Conservation (phyloP, 345 rosid genomes). For the Arabidopsis suecica region DNA sequence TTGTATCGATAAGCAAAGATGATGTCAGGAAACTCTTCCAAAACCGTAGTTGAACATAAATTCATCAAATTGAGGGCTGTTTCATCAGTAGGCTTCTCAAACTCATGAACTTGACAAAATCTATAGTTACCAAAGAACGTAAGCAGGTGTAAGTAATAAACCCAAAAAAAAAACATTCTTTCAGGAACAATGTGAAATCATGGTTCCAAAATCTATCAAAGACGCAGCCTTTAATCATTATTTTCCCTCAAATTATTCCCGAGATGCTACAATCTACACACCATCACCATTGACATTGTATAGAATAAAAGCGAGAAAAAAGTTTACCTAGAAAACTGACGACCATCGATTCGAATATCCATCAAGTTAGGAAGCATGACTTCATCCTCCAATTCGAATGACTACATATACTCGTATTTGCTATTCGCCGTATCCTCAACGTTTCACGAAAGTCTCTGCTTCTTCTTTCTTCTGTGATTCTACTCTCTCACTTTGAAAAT, state of each 20-base stretch:
- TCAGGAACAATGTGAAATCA: conserved; percentile 9
- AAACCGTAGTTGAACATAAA: conserved; percentile 63
- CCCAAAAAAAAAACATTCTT: background rate
- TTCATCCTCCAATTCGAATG: conserved; percentile 73
- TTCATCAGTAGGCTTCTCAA: conserved; percentile 81
- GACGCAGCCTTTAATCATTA: background rate
- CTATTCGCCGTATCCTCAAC: conserved; percentile 74
- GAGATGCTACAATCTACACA: background rate
- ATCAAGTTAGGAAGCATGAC: conserved; percentile 71
- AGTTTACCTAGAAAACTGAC: conserved; percentile 60
- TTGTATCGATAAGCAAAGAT: conserved; percentile 79
- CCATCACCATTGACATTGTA: conserved; percentile 21
- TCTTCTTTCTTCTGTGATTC: conserved; percentile 13
- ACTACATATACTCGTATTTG: conserved; percentile 87
- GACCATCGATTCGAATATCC: conserved; percentile 63
- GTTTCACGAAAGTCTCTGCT: background rate
- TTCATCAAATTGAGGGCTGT: conserved; percentile 73
- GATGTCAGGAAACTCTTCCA: conserved; percentile 79
- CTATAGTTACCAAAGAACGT: conserved; percentile 40
- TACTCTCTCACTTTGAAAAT: background rate
- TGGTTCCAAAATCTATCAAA: conserved; percentile 19
- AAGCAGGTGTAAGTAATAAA: background rate
- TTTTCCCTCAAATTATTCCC: background rate
- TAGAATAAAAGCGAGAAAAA: background rate
- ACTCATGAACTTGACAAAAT: conserved; percentile 68